Conservation (phyloP, 2,329 filamentous ascomycete species). For the Atkinsonella hypoxylon region DNA sequence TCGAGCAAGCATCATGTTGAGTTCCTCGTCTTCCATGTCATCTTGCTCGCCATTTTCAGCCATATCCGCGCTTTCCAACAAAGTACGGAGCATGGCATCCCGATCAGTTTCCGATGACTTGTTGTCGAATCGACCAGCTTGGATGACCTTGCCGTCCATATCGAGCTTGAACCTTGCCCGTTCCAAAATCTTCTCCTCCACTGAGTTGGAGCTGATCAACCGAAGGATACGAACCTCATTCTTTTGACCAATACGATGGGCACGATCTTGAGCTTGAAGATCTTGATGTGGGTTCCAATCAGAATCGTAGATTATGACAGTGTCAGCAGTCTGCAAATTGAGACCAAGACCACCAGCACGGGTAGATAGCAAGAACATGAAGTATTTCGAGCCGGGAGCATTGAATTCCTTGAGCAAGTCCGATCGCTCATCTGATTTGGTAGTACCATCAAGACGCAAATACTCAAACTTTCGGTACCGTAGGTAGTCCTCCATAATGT, state of each 20-base stretch:
- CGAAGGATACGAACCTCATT: slow-evolving; percentile 96
- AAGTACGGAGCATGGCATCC: slow-evolving; percentile 88
- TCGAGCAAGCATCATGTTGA: slow-evolving; percentile 89
- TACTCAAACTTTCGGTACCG: slow-evolving; percentile 75
- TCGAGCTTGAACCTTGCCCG: slow-evolving; percentile 95
- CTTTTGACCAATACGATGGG: slow-evolving; percentile 99
- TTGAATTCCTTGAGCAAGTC: slow-evolving; percentile 86
- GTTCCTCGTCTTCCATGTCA: slow-evolving; percentile 96
- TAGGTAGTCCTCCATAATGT: slow-evolving; percentile 98
- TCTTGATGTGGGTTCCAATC: slow-evolving; percentile 99
- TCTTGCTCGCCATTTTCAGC: slow-evolving; percentile 65
- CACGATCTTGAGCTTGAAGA: slow-evolving; percentile 97
- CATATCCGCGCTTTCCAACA: slow-evolving; percentile 73
- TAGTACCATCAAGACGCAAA: slow-evolving; percentile 88
- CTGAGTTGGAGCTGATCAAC: slow-evolving; percentile 90
- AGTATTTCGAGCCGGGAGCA: slow-evolving; percentile 78
- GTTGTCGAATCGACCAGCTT: slow-evolving; percentile 98
- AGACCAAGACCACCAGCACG: slow-evolving; percentile 96
- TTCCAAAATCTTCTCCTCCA: slow-evolving; percentile 97
- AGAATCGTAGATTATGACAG: slow-evolving; percentile 98
- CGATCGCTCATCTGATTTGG: slow-evolving; percentile 93
- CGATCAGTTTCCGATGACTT: slow-evolving; percentile 98
- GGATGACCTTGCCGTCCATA: slow-evolving; percentile 99
- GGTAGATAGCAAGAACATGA: slow-evolving; percentile 96
- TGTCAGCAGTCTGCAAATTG: slow-evolving; percentile 94